phyloP scores from a whole-genome alignment of 176 grass and related monocot genomes.

The Neostapfia colusana region DNA sequence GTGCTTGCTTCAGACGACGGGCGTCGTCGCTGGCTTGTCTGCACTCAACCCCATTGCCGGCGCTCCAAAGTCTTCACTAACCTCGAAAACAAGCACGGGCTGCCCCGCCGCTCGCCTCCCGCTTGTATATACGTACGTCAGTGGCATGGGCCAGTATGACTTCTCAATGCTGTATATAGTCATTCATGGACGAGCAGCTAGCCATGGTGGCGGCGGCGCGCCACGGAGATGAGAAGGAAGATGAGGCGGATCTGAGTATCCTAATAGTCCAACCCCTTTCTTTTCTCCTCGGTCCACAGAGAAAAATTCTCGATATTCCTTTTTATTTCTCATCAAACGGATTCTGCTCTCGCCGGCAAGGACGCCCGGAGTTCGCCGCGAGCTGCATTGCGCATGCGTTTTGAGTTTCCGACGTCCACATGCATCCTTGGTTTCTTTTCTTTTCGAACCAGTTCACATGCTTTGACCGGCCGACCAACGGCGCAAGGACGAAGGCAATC shows the following conservation, averaged over 20 bases:
- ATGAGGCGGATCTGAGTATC: too few relatives aligned
- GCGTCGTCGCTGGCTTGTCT: slow-evolving; percentile 36
- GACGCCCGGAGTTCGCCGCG: neutral
- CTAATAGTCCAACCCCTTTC: too few relatives aligned
- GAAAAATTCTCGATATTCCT: too few relatives aligned
- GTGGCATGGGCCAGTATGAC: neutral
- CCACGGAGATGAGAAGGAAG: too few relatives aligned
- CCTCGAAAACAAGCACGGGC: slow-evolving; percentile 37
- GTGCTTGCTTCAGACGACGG: slow-evolving; percentile 52
- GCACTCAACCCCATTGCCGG: slow-evolving; percentile 52
- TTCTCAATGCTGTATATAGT: neutral
- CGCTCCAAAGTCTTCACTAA: slow-evolving; percentile 41
- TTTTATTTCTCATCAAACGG: too few relatives aligned
- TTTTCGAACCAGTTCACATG: neutral
- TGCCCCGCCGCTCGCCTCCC: slow-evolving; percentile 2
- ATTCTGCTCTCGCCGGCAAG: neutral
- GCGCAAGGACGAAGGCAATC: neutral
- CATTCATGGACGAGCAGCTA: neutral
- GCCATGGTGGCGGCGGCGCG: neutral
- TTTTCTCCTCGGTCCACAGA: too few relatives aligned
- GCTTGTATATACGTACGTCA: neutral
- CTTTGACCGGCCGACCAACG: slow-evolving; percentile 15
- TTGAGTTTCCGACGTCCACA: neutral
- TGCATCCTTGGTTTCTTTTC: neutral
- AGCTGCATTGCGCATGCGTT: neutral